Base-by-base conservation (phyloP, 176 grass and related monocot species). In the Carex littledalei region DNA sequence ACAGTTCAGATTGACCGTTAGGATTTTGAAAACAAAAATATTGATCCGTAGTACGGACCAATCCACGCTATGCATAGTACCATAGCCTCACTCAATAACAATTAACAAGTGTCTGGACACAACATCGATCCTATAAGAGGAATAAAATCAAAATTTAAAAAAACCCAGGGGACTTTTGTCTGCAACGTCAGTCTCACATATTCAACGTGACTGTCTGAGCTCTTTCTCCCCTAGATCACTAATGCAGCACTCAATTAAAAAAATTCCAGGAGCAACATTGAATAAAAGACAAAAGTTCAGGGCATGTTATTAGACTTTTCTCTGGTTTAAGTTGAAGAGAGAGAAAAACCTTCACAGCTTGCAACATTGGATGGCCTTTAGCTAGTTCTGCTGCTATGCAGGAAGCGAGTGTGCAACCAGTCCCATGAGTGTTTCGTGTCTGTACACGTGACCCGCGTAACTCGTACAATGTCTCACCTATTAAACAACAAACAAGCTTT, bases 331-430 rank as follows among this genome's bases (percentile, higher is more conserved):
- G 43, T 53, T 52, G 5, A 84, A 31, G 26, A 53, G 14, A 78
- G 67, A 76, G 79, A 87, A 20, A 53, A 45, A 91, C 95, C 93
- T 90, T 68, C 88, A 95, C 88, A 92, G 93, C 91, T 80, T 90
- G 86, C 58, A 95, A 77, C 89, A 98, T 95, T 50, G 82, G 54
- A 59, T 82, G 79, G 79, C 95, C 95, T 90, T 98, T 98, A 50
- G 96, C 91, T 88, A 98, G 88, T 89, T 90, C 93, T 41, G 96
- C 88, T 45, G 96, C 91, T 74, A 98, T 93, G 82, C 90, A 95
- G 66, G 93, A 98, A 70, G 96, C 93, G 65, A 98, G 84, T 86
- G 96, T 98, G 91, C 96, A 98, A 68, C 96, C 96, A 21, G 96
- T 98, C 86, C 96, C 96, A 79, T 98, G 96, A 54, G 93, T 94